These are phyloP conservation scores for Metschnikowia henanensis DNA, from an alignment of 805 yeast genomes.

Conservation along the genomic window DNA sequence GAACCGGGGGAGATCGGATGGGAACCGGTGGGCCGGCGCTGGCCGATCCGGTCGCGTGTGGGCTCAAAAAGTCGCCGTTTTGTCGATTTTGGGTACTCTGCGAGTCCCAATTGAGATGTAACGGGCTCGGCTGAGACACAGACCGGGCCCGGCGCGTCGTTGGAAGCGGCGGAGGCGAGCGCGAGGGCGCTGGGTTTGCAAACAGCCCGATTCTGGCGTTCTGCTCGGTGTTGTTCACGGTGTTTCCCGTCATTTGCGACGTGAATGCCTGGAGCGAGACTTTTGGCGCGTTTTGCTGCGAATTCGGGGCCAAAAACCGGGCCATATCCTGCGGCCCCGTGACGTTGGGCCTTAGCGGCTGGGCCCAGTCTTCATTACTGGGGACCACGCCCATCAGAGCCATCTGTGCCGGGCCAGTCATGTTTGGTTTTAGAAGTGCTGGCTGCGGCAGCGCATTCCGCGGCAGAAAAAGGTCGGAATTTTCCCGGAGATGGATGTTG, in stretches of 20 bases:
- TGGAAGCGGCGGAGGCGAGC: constrained; percentile 33
- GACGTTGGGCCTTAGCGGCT: constrained; percentile 25
- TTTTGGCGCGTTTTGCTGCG: constrained; percentile 22
- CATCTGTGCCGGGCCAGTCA: constrained; percentile 49
- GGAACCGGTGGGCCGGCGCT: constrained; percentile 21
- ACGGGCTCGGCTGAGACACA: constrained; percentile 28
- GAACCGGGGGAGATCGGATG: constrained; percentile 28
- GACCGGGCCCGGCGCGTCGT: constrained; percentile 38
- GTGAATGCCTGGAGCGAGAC: constrained; percentile 41
- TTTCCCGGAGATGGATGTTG: constrained; percentile 41
- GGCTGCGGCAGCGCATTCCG: constrained; percentile 17
- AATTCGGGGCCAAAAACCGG: constrained; percentile 25
- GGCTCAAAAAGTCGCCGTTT: too few species aligned
- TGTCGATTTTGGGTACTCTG: background rate
- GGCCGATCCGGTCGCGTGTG: background rate
- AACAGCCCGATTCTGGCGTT: constrained; percentile 26
- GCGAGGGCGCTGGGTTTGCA: constrained; percentile 12
- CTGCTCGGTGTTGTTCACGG: constrained; percentile 34
- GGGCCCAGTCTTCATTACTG: background rate
- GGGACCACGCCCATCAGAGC: constrained; percentile 23
- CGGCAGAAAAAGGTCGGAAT: constrained; percentile 14
- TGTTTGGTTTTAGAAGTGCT: constrained; percentile 37
- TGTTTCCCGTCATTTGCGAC: constrained; percentile 41
- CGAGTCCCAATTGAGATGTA: constrained; percentile 2
- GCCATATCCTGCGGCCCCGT: constrained; percentile 37